Conservation (phyloP, 805 yeast species). For the Candida saitoana region DNA sequence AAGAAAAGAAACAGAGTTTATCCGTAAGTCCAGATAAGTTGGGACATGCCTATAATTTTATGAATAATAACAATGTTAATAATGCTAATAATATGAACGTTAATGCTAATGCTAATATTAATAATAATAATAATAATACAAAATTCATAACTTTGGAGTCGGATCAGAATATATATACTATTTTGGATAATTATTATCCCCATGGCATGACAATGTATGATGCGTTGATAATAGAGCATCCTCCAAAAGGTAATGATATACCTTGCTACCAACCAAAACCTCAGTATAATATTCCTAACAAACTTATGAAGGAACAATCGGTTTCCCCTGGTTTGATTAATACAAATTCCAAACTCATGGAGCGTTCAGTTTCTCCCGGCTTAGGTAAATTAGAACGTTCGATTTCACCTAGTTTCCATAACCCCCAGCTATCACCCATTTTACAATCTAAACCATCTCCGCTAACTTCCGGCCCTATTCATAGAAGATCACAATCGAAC, state of each 20-base stretch:
- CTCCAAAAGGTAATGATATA: slow-evolving; percentile 9
- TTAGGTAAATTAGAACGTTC: background rate
- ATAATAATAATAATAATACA: slow-evolving; percentile 11
- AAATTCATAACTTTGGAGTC: slow-evolving; percentile 43
- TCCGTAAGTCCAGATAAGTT: slow-evolving; percentile 1
- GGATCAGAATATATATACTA: slow-evolving; percentile 54
- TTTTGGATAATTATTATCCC: slow-evolving; percentile 59
- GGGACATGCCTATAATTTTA: background rate
- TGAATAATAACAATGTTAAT: background rate
- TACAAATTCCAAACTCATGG: too few species aligned
- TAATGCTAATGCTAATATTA: slow-evolving; percentile 1
- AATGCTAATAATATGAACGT: background rate
- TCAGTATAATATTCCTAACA: slow-evolving; percentile 11
- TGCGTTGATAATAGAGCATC: slow-evolving; percentile 52
- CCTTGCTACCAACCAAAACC: slow-evolving; percentile 29
- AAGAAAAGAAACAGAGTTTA: slow-evolving; percentile 1
- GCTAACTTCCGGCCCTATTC: slow-evolving; percentile 13
- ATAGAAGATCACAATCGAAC: slow-evolving; percentile 31
- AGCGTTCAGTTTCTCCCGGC: slow-evolving; percentile 25
- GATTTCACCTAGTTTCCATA: background rate
- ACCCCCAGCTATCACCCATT: slow-evolving; percentile 1
- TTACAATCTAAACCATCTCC: slow-evolving; percentile 15
- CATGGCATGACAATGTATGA: slow-evolving; percentile 65
- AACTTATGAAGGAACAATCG: slow-evolving; percentile 20
- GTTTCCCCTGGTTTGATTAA: slow-evolving; percentile 18